Percentiles rank a stretch among this genome's conserved stretches.
These are phyloP conservation scores for Cenococcum geophilum DNA, from an alignment of 495 filamentous ascomycete species.

Conservation along the genomic window DNA sequence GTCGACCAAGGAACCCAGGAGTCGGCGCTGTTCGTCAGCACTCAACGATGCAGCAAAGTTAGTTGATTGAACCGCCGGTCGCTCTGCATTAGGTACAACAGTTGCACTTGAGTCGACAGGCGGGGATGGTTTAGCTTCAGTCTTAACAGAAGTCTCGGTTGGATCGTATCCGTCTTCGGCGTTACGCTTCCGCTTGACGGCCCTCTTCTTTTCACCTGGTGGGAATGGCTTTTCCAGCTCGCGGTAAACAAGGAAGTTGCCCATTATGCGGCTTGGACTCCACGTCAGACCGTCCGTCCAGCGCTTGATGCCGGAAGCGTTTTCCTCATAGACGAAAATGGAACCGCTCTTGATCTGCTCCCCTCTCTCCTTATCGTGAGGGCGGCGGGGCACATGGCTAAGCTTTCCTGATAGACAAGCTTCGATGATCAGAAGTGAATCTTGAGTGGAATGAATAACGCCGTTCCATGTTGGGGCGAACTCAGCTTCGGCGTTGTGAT, in stretches of 20 bases:
- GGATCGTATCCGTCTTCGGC: conserved; percentile 1
- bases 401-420: conserved; percentile 59
- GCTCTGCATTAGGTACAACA: conserved; percentile 15
- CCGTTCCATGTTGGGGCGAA: conserved; percentile 28
- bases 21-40: conserved; percentile 46
- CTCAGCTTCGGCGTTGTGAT: conserved; percentile 22
- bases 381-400: conserved; percentile 69
- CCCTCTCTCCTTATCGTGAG: conserved; percentile 74
- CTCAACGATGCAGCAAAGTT: conserved; percentile 27
- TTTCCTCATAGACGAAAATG: conserved; percentile 86
- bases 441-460: conserved; percentile 27
- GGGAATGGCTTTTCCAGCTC: conserved; percentile 76
- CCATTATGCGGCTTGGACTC: conserved; percentile 84
- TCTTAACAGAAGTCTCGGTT: background rate
- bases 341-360: conserved; percentile 72
- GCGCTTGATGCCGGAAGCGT: conserved; percentile 80
- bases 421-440: conserved; percentile 29
- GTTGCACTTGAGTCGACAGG: conserved; percentile 16
- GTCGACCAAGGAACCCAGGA: conserved; percentile 78
- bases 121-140: conserved; percentile 1
- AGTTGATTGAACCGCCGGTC: conserved; percentile 20
- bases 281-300: conserved; percentile 90
- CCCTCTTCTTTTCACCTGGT: conserved; percentile 83
- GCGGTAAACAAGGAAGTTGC: conserved; percentile 85
- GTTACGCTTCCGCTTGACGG: conserved; percentile 44